A percentile compares a stretch with the other conserved stretches of the same genome.
Evolutionary conservation across 106 monocot species (phyloP).

Genomic region (Dendrobium catenatum): DNA sequence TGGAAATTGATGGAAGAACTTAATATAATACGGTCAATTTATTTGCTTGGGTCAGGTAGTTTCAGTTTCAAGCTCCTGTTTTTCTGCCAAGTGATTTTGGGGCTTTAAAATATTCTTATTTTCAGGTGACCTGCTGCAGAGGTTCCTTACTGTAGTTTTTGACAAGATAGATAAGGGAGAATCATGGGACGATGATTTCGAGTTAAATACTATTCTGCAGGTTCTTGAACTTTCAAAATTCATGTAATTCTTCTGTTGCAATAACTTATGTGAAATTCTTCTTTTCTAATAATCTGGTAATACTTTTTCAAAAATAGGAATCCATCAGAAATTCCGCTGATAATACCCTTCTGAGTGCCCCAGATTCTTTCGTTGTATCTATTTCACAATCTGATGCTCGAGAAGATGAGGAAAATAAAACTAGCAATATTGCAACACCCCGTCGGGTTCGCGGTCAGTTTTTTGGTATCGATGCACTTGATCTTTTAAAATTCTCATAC

Average conservation of each 20-base stretch:
- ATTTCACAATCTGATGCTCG: conserved; percentile 31
- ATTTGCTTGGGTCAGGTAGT: conserved; percentile 89
- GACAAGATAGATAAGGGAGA: conserved; percentile 73
- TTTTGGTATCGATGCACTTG: conserved; percentile 82
- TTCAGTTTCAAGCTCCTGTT: not conserved
- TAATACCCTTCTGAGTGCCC: conserved; percentile 46
- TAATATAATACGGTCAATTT: conserved; percentile 75
- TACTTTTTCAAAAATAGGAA: conserved; percentile 32
- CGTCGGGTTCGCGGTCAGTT: conserved; percentile 25
- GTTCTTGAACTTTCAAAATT: conserved; percentile 16
- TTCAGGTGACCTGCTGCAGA: conserved; percentile 90
- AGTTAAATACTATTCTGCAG: conserved; percentile 84
- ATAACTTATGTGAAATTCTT: not conserved
- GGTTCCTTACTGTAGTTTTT: conserved; percentile 68
- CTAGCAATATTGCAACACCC: conserved; percentile 23
- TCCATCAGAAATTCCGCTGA: conserved; percentile 92
- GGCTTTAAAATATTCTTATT: conserved; percentile 1
- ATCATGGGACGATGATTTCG: conserved; percentile 95
- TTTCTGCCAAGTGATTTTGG: not conserved
- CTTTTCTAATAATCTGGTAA: conserved; percentile 1
- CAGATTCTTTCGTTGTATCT: conserved; percentile 77
- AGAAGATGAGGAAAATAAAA: conserved; percentile 27
- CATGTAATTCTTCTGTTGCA: conserved; percentile 5
- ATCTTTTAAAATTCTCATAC: conserved; percentile 73
- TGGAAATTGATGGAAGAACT: conserved; percentile 96